These are phyloP conservation scores for Plantago major DNA, from an alignment of 257 asterid genomes.

Conservation along the genomic window DNA sequence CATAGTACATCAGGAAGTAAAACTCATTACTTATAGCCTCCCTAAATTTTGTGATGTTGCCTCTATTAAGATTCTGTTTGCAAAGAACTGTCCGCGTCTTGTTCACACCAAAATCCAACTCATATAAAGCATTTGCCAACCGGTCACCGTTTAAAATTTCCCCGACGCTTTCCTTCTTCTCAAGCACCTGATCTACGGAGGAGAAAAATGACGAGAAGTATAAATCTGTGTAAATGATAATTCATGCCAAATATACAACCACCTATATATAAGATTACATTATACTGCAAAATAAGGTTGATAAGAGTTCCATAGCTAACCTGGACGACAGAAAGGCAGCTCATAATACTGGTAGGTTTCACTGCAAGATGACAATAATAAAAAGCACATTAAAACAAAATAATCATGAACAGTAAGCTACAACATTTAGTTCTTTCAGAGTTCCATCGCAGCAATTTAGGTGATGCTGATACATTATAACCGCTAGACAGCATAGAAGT, in stretches of 20 bases:
- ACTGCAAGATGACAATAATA: constrained; percentile 58
- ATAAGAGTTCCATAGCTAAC: constrained; percentile 38
- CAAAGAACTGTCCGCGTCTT: constrained; percentile 54
- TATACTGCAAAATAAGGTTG: neutral
- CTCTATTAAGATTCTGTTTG: constrained; percentile 41
- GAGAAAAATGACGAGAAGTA: constrained; percentile 9
- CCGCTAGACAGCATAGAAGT: neutral
- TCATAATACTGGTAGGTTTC: constrained; percentile 83
- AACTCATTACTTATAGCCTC: constrained; percentile 54
- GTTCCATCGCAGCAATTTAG: constrained; percentile 8
- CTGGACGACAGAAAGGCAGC: constrained; percentile 90
- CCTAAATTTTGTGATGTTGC: constrained; percentile 56
- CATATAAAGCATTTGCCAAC: constrained; percentile 49
- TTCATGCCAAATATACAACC: neutral
- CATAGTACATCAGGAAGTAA: constrained; percentile 83
- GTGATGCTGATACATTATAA: constrained; percentile 4
- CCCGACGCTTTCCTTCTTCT: constrained; percentile 65
- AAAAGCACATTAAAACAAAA: constrained; percentile 26
- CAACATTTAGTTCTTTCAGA: constrained; percentile 5
- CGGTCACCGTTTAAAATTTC: constrained; percentile 75
- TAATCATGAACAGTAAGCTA: constrained; percentile 4
- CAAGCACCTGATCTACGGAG: constrained; percentile 49
- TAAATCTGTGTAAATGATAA: constrained; percentile 10
- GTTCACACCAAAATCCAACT: constrained; percentile 54
- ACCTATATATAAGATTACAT: neutral